A percentile compares a stretch with the other conserved stretches of the same genome.
Evolutionary conservation across 2,329 filamentous ascomycete genomes (phyloP).

Genomic region (Nannizziopsis arthrosporioides): DNA sequence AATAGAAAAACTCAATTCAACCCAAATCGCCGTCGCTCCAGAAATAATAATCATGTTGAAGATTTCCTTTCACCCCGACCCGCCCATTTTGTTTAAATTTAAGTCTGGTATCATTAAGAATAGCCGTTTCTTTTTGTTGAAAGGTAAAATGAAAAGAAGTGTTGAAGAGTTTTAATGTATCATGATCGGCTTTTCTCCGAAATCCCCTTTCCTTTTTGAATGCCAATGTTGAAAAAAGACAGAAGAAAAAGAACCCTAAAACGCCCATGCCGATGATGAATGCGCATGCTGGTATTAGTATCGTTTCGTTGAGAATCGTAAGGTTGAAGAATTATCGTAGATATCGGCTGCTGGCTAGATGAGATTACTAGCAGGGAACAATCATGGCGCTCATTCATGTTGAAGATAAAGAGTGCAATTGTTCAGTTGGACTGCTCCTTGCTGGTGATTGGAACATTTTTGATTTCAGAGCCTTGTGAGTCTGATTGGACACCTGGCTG

Average conservation of each 20-base stretch:
- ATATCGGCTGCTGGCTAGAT: too few species aligned
- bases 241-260: background rate
- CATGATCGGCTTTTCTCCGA: background rate
- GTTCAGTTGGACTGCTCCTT: constrained; percentile 3
- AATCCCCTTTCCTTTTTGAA: too few species aligned
- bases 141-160: constrained; percentile 4
- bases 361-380: too few species aligned
- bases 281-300: background rate
- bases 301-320: background rate
- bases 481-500: constrained; percentile 6
- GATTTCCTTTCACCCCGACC: constrained; percentile 8
- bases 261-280: background rate
- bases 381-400: background rate
- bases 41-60: constrained; percentile 10
- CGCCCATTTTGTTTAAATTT: background rate
- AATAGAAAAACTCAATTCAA: background rate
- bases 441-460: background rate
- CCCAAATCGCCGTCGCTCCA: constrained; percentile 4
- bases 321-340: background rate
- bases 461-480: background rate
- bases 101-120: background rate
- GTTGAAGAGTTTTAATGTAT: constrained; percentile 1
- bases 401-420: background rate
- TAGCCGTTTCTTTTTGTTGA: constrained; percentile 7
- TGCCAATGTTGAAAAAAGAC: background rate